Evolutionary conservation across 2,329 filamentous ascomycete genomes (phyloP).

Genomic region (Talaromyces amestolkiae): DNA sequence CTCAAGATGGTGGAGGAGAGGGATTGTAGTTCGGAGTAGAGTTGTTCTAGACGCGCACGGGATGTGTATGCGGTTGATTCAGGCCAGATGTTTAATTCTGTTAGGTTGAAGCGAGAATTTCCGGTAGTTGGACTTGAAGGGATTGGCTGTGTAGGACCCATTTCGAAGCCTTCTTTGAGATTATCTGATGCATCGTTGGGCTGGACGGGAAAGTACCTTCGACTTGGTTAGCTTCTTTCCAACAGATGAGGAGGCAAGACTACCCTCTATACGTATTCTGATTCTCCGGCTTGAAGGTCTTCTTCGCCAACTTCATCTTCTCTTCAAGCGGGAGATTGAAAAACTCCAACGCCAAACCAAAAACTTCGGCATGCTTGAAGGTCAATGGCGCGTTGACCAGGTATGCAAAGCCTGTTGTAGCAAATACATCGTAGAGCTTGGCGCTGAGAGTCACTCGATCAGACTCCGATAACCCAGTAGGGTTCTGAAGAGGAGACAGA

Average conservation of each 20-base stretch:
- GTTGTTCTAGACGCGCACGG: slow-evolving; percentile 32
- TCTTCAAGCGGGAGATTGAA: slow-evolving; percentile 37
- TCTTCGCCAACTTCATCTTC: slow-evolving; percentile 45
- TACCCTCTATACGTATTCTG: slow-evolving; percentile 47
- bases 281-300: slow-evolving; percentile 41
- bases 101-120: slow-evolving; percentile 36
- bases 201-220: slow-evolving; percentile 47
- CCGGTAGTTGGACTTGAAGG: slow-evolving; percentile 12
- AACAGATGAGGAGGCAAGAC: not conserved
- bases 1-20: slow-evolving; percentile 41
- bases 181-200: slow-evolving; percentile 40
- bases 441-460: slow-evolving; percentile 34
- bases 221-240: not conserved
- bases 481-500: slow-evolving; percentile 33
- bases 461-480: slow-evolving; percentile 25
- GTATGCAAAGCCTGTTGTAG: slow-evolving; percentile 50
- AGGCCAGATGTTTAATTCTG: slow-evolving; percentile 46
- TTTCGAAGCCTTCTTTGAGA: slow-evolving; percentile 49
- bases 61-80: slow-evolving; percentile 24
- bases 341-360: slow-evolving; percentile 41
- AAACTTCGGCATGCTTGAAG: slow-evolving; percentile 44
- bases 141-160: slow-evolving; percentile 34
- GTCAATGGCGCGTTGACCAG: slow-evolving; percentile 44
- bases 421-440: slow-evolving; percentile 43
- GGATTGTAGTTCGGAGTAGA: slow-evolving; percentile 41